Evolutionary conservation across 441 rosid species (phyloP), one percentile per base, ranked within the genome.

Genomic region (Dalechampia spathulata): DNA sequence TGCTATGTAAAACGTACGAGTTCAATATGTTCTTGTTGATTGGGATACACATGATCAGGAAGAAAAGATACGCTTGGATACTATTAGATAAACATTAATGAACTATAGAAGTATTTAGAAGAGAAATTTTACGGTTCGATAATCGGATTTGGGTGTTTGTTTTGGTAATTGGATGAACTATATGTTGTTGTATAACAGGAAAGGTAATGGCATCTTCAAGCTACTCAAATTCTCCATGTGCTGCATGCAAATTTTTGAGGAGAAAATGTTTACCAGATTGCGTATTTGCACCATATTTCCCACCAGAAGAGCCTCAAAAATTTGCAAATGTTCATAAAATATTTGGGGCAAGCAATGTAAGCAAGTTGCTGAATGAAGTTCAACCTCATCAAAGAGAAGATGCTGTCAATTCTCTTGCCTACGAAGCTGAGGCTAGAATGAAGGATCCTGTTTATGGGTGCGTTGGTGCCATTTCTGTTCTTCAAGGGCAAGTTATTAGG

Each of bases 321-420:
- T n/a, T 90, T 61, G 87, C 81, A 53, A 90, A 90, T 48, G 95
- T 90, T 49, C 97, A 90, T 83, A 90, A 90, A 68, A 86, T 90
- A 67, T 90, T 90, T 57, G 97, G 97, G 7, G 97, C 97, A 49
- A 90, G 97, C 76, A 90, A 87, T 65, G 91, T 86, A 34, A 86
- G 86, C 0, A 90, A 90, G 77, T 83, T 90, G 36, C 86, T 90
- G 16, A 82, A 83, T 48, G 95, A 90, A 56, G 86, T 90, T 22
- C 87, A 65, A 41, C 95, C 97, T 52, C 93, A 90, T 72, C 97
- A 90, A 52, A 76, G 97, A 51, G 95, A 90, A 77, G 97, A 90
- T 55, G n/a, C n/a, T n/a, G n/a, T n/a, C n/a, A n/a, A n/a, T n/a
- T n/a, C n/a, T n/a, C n/a, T n/a, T n/a, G n/a, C n/a, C n/a, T n/a